Evolutionary conservation across 257 asterid species (phyloP).

Genomic region (Salvia rosmarinus): DNA sequence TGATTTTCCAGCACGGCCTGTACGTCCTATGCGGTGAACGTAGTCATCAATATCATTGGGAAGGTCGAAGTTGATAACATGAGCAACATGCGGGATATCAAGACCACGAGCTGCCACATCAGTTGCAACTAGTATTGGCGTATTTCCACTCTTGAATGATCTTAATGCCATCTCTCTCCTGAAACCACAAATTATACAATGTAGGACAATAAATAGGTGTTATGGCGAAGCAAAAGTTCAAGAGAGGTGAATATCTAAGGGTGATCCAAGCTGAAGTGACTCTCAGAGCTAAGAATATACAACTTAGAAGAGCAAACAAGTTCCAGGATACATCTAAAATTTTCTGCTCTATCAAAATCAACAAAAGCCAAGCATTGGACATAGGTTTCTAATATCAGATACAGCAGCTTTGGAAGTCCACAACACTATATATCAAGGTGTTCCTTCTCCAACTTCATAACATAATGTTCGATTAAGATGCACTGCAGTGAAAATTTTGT

Average conservation of each 20-base stretch:
- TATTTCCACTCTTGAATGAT: conserved; percentile 79
- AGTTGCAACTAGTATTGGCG: conserved; percentile 90
- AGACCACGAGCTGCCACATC: conserved; percentile 97
- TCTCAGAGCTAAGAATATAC: neutral
- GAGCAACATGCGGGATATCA: conserved; percentile 81
- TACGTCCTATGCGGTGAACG: conserved; percentile 87
- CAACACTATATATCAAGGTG: neutral
- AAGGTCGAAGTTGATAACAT: conserved; percentile 82
- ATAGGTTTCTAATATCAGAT: neutral
- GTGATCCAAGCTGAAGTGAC: neutral
- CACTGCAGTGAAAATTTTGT: too few species aligned
- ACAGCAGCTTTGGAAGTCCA: too few species aligned
- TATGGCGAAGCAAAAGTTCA: neutral
- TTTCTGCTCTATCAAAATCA: neutral
- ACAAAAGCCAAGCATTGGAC: neutral
- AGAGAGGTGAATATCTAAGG: neutral
- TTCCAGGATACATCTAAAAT: neutral
- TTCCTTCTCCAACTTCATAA: neutral
- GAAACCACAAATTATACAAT: conserved; percentile 32
- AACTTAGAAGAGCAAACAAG: neutral
- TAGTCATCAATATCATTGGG: conserved; percentile 88
- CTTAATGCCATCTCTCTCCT: conserved; percentile 84
- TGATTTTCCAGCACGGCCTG: conserved; percentile 89
- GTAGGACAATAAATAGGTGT: neutral
- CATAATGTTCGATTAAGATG: neutral